A percentile compares a stretch with the other conserved stretches of the same genome.
phyloP scores from a whole-genome alignment of 768 basidiomycete species.

The Calocybe gangraenosa region DNA sequence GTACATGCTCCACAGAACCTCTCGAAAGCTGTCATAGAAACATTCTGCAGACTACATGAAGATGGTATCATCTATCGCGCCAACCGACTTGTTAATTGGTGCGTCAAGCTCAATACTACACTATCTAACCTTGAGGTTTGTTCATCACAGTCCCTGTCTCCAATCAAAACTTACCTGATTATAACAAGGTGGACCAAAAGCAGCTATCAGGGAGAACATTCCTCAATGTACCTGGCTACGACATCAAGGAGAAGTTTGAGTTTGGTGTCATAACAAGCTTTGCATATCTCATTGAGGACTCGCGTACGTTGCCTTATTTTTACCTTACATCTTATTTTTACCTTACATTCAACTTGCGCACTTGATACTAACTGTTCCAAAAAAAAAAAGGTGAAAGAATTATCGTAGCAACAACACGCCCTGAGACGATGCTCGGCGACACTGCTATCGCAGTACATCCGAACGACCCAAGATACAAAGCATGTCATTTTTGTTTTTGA shows the following conservation, averaged over 20 bases:
- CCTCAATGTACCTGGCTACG: slow-evolving; percentile 91
- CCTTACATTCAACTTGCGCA: slow-evolving; percentile 1
- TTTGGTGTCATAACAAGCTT: slow-evolving; percentile 98
- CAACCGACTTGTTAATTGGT: slow-evolving; percentile 98
- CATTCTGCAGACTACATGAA: slow-evolving; percentile 88
- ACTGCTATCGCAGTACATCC: slow-evolving; percentile 97
- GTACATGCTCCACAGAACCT: slow-evolving; percentile 40
- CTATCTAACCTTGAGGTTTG: slow-evolving; percentile 93
- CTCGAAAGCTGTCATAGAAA: slow-evolving; percentile 86
- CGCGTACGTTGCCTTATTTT: slow-evolving; percentile 43
- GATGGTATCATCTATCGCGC: slow-evolving; percentile 92
- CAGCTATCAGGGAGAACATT: slow-evolving; percentile 81
- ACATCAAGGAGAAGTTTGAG: slow-evolving; percentile 91
- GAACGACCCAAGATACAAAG: slow-evolving; percentile 85
- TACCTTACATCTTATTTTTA: neutral
- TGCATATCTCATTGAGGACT: slow-evolving; percentile 85
- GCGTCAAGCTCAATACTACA: slow-evolving; percentile 91
- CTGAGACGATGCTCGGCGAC: slow-evolving; percentile 98
- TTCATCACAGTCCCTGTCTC: neutral
- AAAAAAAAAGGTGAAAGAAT: slow-evolving; percentile 84
- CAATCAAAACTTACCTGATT: neutral
- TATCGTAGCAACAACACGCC: slow-evolving; percentile 94
- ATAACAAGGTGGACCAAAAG: slow-evolving; percentile 82
- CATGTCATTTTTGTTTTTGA: slow-evolving; percentile 17
- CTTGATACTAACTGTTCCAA: too few relatives aligned